These are phyloP conservation scores for Blepharisma undulans DNA, from an alignment of 169 alveolate species.

Conservation along the genomic window DNA sequence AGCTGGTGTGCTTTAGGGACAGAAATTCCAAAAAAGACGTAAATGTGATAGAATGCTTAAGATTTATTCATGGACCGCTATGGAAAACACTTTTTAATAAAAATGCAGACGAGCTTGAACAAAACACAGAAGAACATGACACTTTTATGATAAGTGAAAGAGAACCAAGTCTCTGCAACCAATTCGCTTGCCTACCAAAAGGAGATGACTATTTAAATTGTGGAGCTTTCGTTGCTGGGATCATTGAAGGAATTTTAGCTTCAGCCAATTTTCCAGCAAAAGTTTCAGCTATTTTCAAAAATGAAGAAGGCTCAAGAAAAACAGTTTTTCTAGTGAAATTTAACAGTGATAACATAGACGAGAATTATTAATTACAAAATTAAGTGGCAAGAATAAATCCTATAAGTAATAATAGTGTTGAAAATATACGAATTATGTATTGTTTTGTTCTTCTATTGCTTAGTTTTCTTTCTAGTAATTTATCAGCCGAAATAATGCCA, in stretches of 20 bases:
- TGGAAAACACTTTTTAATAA: conserved; percentile 7
- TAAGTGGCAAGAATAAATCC: conserved; percentile 9
- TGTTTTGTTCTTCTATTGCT: not conserved
- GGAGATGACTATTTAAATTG: not conserved
- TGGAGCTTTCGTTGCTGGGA: conserved; percentile 42
- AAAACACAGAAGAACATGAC: conserved; percentile 3
- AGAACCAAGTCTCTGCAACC: conserved; percentile 33
- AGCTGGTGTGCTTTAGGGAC: conserved; percentile 10
- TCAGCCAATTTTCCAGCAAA: conserved; percentile 11
- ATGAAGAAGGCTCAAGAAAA: not conserved
- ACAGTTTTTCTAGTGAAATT: conserved; percentile 36
- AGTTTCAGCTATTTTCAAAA: conserved; percentile 18
- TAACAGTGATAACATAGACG: not conserved
- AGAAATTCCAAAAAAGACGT: conserved; percentile 11
- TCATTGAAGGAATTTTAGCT: conserved; percentile 33
- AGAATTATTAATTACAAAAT: not conserved
- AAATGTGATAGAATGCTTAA: not conserved
- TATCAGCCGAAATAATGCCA: conserved; percentile 1
- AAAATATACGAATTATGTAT: not conserved
- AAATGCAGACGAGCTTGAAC: not conserved
- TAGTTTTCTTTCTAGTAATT: not conserved
- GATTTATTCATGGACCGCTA: not conserved
- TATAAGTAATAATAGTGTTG: not conserved
- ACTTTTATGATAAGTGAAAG: conserved; percentile 26
- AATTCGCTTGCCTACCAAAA: not conserved